phyloP scores from a whole-genome alignment of 2,329 filamentous ascomycete species.

The Aspergillus floridensis region DNA sequence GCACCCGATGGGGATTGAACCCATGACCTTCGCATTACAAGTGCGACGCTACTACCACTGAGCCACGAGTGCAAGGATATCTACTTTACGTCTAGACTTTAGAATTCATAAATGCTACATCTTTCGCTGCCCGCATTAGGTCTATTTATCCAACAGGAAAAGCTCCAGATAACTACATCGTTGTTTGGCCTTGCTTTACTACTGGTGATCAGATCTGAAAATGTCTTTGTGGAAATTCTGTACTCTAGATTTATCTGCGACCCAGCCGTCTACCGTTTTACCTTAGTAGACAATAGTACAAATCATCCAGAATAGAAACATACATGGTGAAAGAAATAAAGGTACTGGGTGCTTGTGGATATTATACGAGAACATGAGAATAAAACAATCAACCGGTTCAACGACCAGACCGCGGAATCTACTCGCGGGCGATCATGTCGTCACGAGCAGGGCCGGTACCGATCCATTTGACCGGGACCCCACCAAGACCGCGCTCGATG shows the following conservation, averaged over 20 bases:
- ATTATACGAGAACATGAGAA: constrained; percentile 2
- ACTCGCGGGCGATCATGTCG: constrained; percentile 57
- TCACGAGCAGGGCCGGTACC: constrained; percentile 61
- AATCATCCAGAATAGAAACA: constrained; percentile 1
- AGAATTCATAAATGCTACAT: fast-evolving
- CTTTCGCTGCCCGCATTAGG: no score
- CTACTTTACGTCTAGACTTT: no score
- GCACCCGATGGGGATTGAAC: not conserved
- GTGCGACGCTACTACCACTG: not conserved
- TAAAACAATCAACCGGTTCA: not conserved
- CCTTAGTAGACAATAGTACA: not conserved
- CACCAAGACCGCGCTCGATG: constrained; percentile 56
- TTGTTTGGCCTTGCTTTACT: no score
- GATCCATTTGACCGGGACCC: constrained; percentile 61
- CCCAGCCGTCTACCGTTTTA: not conserved
- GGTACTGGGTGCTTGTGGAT: constrained; percentile 1
- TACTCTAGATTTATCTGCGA: not conserved
- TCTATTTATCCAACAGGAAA: no score
- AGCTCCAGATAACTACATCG: no score
- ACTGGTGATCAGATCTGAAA: no score
- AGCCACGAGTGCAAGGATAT: not conserved
- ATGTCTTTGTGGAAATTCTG: not conserved
- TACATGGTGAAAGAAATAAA: not conserved
- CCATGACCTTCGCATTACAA: not conserved
- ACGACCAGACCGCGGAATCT: constrained; percentile 1